Percentiles rank a stretch among this genome's conserved stretches.
Evolutionary conservation across 2,329 filamentous ascomycete species (phyloP).

Genomic region (Botrytis tulipae): DNA sequence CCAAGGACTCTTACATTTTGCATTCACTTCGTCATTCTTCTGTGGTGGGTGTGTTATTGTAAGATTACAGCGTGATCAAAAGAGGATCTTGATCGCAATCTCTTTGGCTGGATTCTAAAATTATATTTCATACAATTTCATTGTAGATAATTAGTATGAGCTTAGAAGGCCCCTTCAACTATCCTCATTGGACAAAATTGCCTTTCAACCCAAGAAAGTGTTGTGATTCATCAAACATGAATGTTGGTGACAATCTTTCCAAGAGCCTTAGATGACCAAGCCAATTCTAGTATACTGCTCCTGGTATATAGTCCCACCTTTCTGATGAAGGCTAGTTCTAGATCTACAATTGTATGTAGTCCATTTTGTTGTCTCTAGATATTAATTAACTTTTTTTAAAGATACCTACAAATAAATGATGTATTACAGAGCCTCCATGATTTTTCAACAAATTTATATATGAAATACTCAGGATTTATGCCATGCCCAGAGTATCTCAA

Average conservation of each 20-base stretch:
- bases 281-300: background rate
- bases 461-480: too few species aligned
- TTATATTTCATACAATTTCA: background rate
- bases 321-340: too few species aligned
- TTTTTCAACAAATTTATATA: too few species aligned
- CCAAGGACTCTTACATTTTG: background rate
- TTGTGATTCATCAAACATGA: background rate
- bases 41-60: rapidly evolving
- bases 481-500: too few species aligned
- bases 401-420: too few species aligned
- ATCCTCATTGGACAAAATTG: background rate
- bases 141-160: background rate
- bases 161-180: background rate
- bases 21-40: rapidly evolving
- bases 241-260: background rate
- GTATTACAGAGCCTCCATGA: too few species aligned
- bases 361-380: too few species aligned
- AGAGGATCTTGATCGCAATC: background rate
- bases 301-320: background rate
- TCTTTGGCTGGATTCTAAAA: background rate
- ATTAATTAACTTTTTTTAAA: too few species aligned
- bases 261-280: background rate
- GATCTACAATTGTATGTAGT: too few species aligned
- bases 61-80: background rate
- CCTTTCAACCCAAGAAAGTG: background rate